Evolutionary conservation across 208 protist species (phyloP), one percentile per base, ranked within the genome.

Genomic region (Leishmania amazonensis): DNA sequence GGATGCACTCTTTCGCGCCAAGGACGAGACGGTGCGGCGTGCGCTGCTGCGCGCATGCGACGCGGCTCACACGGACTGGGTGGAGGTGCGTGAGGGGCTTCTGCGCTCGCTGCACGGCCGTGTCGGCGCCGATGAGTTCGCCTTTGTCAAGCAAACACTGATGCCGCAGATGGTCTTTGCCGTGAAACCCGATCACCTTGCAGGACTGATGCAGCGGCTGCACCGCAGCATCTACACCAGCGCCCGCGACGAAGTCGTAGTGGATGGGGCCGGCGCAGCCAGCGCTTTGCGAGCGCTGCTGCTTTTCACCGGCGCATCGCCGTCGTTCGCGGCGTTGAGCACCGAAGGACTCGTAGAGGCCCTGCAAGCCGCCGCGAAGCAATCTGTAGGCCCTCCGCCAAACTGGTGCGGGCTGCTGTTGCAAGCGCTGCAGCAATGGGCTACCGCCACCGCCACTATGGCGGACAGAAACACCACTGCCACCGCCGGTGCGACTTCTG

Each of bases 1-100:
- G 93, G 90, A 94, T 45, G 75, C 83, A 2, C 68, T 96, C 3
- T 96, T 96, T 53, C 87, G 89, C 79, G 62, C 87, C 17, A 95
- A 93, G 79, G 93, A 96, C 71, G 93, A 94, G 45, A 80, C 81
- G 19, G 85, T 95, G 45, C 87, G 83, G 7, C 89, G 89, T 42
- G 85, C 91, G 17, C 86, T 96, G 51, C 74, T 94, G 31, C 87
- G 47, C 6, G 83, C 82, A 42, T 95, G 91, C 76, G 73, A 83
- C 35, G 79, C 81, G 9, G 35, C 65, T 3, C 73, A 84, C 24
- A 47, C 82, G 8, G 81, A 92, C 77, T 93, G 88, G 81, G 51
- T 65, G 13, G 82, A 79, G 11, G 89, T 81, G 60, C 89, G 90
- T 11, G 78, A 81, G 4, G 31, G 45, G 5, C 86, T 96, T 51